Conservation (phyloP, 495 filamentous ascomycete species). For the Xanthoparmelia taractica region DNA sequence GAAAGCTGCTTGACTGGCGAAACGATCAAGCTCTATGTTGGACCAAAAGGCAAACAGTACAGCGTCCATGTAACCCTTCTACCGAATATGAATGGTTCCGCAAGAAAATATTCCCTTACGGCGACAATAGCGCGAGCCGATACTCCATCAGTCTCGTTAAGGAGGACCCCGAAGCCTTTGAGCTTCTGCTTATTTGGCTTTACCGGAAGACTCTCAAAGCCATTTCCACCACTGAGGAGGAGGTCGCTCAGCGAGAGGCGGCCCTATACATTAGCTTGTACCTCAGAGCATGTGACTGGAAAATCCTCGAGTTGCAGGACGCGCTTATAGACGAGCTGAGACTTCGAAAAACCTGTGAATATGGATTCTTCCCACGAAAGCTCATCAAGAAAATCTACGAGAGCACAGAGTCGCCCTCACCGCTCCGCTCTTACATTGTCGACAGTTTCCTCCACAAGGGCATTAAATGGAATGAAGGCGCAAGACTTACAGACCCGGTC, state of each 20-base stretch:
- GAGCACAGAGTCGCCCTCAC: neutral
- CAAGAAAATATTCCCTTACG: neutral
- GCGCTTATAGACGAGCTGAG: constrained; percentile 11
- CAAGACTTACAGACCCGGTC: too few relatives aligned
- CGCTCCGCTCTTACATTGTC: constrained; percentile 10
- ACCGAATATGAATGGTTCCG: neutral
- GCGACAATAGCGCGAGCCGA: neutral
- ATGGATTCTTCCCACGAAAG: neutral
- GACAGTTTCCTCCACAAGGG: constrained; percentile 10
- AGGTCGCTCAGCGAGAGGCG: neutral
- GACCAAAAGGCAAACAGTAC: neutral
- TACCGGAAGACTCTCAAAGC: neutral
- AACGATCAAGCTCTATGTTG: constrained; percentile 9
- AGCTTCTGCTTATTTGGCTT: constrained; percentile 10
- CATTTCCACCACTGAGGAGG: neutral
- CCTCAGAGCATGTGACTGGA: neutral
- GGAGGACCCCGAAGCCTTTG: neutral
- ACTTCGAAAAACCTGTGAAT: neutral
- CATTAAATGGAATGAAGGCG: neutral
- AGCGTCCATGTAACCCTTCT: neutral
- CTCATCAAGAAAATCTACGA: constrained; percentile 2
- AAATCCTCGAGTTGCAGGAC: constrained; percentile 4
- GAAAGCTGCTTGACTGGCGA: constrained; percentile 4
- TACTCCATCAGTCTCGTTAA: neutral
- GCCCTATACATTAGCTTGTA: neutral